Conservation (phyloP, 2,329 filamentous ascomycete species). For the Penicillium rolfsii region DNA sequence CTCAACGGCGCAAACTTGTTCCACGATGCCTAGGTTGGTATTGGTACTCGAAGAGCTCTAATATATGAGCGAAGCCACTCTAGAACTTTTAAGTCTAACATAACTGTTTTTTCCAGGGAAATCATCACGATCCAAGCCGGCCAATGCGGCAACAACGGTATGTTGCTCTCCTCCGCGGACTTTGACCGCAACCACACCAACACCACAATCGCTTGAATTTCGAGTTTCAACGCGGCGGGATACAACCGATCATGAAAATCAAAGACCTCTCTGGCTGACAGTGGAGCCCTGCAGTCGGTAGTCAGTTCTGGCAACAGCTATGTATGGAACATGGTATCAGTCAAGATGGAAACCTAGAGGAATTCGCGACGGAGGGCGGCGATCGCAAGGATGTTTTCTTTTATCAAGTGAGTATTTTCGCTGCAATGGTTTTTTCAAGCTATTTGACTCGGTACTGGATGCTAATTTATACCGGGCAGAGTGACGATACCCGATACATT, state of each 20-base stretch:
- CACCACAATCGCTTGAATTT: neutral
- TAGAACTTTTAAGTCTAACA: conserved; percentile 5
- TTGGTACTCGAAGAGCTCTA: conserved; percentile 22
- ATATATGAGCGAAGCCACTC: neutral
- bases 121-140: conserved; percentile 99
- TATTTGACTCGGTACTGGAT: neutral
- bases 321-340: conserved; percentile 98
- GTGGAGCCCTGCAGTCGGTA: conserved; percentile 68
- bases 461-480: conserved; percentile 55
- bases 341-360: conserved; percentile 93
- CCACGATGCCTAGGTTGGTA: conserved; percentile 46
- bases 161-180: conserved; percentile 50
- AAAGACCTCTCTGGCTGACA: conserved; percentile 35
- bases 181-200: conserved; percentile 14
- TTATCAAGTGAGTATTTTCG: conserved; percentile 66
- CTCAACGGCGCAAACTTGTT: conserved; percentile 33
- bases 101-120: conserved; percentile 64
- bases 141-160: conserved; percentile 99
- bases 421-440: neutral
- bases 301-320: conserved; percentile 98
- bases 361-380: conserved; percentile 95
- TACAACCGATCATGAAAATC: neutral
- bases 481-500: conserved; percentile 97
- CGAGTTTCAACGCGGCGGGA: neutral
- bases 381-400: conserved; percentile 99